Conservation (phyloP, 352 stramenopile genomes). For the Pythium monospermum region DNA sequence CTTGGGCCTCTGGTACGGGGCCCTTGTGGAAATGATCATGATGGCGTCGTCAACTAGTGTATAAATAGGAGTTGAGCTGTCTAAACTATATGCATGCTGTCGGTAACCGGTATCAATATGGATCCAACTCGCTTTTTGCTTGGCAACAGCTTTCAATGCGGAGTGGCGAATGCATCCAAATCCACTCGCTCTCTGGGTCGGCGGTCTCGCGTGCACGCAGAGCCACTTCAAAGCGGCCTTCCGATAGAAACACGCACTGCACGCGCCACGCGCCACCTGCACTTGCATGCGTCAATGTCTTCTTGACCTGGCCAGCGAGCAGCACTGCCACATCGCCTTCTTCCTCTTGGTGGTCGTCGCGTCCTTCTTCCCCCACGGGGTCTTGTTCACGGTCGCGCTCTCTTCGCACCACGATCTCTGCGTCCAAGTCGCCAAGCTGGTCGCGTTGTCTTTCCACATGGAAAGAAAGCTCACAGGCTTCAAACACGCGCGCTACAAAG, state of each 20-base stretch:
- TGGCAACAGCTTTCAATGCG: conserved; percentile 14
- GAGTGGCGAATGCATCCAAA: conserved; percentile 48
- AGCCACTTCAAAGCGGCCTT: conserved; percentile 44
- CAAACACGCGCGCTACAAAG: conserved; percentile 10
- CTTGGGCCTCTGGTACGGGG: no score
- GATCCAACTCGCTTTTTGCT: neutral
- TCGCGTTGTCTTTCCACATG: conserved; percentile 1
- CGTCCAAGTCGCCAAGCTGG: neutral
- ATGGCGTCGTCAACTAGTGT: no score
- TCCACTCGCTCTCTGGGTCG: neutral
- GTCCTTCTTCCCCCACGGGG: neutral
- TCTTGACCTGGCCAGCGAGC: conserved; percentile 5
- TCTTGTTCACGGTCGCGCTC: conserved; percentile 1
- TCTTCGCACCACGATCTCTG: conserved; percentile 5
- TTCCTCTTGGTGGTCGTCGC: neutral
- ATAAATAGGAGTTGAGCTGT: neutral
- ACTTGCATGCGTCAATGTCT: conserved; percentile 1
- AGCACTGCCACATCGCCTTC: conserved; percentile 1
- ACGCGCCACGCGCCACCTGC: conserved; percentile 16
- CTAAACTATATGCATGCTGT: neutral
- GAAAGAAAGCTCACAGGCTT: conserved; percentile 11
- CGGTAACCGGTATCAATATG: no score
- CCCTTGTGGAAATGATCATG: no score
- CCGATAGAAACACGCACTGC: conserved; percentile 58
- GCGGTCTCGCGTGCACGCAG: conserved; percentile 19